Conservation (phyloP, 495 filamentous ascomycete species). For the Lasiosphaeria hispida region DNA sequence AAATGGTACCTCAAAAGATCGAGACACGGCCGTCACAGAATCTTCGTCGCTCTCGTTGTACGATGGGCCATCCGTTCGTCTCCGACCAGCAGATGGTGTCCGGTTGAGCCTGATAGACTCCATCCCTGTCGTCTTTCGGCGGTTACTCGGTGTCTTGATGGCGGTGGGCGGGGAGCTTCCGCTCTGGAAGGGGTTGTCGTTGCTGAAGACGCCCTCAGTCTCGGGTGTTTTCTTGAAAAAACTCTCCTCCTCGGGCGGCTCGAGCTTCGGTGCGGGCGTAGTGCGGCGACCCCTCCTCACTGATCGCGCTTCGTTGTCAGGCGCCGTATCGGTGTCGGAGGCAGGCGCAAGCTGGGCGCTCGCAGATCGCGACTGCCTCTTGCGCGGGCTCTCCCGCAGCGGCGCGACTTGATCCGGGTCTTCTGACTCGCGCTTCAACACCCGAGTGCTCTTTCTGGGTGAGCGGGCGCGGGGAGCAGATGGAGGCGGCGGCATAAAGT, state of each 20-base stretch:
- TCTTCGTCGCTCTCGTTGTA: constrained; percentile 26
- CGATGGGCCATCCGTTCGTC: constrained; percentile 34
- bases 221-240: constrained; percentile 45
- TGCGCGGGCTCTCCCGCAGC: constrained; percentile 44
- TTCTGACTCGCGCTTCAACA: constrained; percentile 42
- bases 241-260: constrained; percentile 38
- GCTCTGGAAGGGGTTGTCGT: constrained; percentile 95
- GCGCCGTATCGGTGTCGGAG: constrained; percentile 52
- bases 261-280: constrained; percentile 46
- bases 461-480: constrained; percentile 42
- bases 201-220: constrained; percentile 66
- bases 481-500: constrained; percentile 43
- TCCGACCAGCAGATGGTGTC: constrained; percentile 31
- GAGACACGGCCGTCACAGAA: constrained; percentile 30
- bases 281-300: constrained; percentile 28
- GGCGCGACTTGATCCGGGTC: constrained; percentile 45
- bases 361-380: constrained; percentile 49
- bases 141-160: constrained; percentile 41
- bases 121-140: constrained; percentile 36
- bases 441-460: constrained; percentile 45
- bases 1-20: constrained; percentile 50
- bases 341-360: constrained; percentile 44
- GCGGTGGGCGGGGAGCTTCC: constrained; percentile 44
- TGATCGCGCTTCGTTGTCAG: constrained; percentile 37
- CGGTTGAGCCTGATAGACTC: constrained; percentile 26